Base-by-base conservation (phyloP, 139 green algal species). In the Pleodorina starrii region DNA sequence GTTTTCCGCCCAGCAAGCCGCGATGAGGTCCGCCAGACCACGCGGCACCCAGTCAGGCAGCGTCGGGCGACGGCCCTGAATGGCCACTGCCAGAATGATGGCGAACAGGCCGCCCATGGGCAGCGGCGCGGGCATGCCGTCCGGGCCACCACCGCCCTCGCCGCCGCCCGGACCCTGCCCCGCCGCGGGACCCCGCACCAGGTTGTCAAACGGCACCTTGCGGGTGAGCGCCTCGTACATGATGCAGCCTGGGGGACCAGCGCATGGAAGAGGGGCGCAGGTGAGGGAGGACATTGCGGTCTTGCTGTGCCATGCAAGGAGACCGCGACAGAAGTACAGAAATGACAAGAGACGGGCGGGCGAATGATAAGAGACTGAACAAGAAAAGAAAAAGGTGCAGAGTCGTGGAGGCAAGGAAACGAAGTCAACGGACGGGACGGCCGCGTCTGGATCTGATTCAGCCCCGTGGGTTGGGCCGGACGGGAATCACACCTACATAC, bases 31-130 rank as follows among this genome's bases (percentile, higher is more conserved):
- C 1, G 78, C 78, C 78, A 95, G 36, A n/a, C 69, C 77, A 11
- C 63, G 50, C 6, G 93, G 93, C 11, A 84, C 81, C 71, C 89
- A 60, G 3, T 85, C 35, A 1, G 94, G 94, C 63, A 96, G 88
- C 35, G 40, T 0, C 11, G 94, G 94, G 3, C 94, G 92, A 44
- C 91, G 68, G n/a, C 89, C 82, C 51, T 95, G 91, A 83, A 96
- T 95, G n/a, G 92, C 92, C 27, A 96, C 94, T 16, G 94, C 92
- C 38, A 95, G 87, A 72, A 95, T 95, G 84, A 96, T 94, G 88
- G 92, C 87, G 63, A 92, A 92, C 54, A 94, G 40, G 4, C 66
- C 87, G 36, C 87, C 87, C 46, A 86, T 86, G 59, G 73, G 73
- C 12, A 83, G 51, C 1, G 40, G 27, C 0, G 11, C 32, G 50